Evolutionary conservation across 768 basidiomycete species (phyloP).

Genomic region (Sarcodon aspratus): DNA sequence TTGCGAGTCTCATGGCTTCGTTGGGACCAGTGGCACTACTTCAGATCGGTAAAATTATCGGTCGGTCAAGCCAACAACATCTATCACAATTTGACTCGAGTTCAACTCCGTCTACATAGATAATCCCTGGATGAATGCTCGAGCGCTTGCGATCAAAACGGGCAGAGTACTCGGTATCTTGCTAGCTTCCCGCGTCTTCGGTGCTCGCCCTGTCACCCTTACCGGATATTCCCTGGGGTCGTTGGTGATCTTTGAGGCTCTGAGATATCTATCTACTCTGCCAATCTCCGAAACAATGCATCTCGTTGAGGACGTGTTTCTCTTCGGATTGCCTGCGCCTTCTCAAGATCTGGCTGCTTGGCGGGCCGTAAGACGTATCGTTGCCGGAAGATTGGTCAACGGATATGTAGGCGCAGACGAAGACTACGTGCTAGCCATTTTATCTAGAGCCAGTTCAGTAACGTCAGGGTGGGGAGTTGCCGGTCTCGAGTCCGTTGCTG

Average conservation of each 20-base stretch:
- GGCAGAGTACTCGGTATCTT: conserved; percentile 43
- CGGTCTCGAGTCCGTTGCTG: conserved; percentile 34
- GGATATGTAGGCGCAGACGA: conserved; percentile 28
- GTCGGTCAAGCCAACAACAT: conserved; percentile 16
- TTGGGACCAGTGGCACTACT: conserved; percentile 39
- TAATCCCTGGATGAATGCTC: conserved; percentile 50
- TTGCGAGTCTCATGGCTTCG: conserved; percentile 36
- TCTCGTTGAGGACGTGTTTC: conserved; percentile 41
- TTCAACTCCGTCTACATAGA: conserved; percentile 19
- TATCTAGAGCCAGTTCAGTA: conserved; percentile 28
- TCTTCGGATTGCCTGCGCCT: conserved; percentile 39
- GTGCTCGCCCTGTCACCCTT: conserved; percentile 41
- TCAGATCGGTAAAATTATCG: conserved; percentile 42
- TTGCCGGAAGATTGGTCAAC: conserved; percentile 41
- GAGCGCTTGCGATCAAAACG: conserved; percentile 37
- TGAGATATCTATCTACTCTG: conserved; percentile 33
- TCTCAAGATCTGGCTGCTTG: conserved; percentile 26
- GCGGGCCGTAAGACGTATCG: conserved; percentile 35
- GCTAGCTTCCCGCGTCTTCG: conserved; percentile 36
- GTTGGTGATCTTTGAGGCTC: conserved; percentile 44
- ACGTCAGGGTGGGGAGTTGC: conserved; percentile 38
- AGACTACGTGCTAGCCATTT: conserved; percentile 44
- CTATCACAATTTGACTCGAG: background rate
- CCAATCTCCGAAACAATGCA: conserved; percentile 31
- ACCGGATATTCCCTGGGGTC: conserved; percentile 48